A percentile compares a stretch with the other conserved stretches of the same genome.
phyloP scores from a whole-genome alignment of 2,329 filamentous ascomycete species.

The Nemania sp. region DNA sequence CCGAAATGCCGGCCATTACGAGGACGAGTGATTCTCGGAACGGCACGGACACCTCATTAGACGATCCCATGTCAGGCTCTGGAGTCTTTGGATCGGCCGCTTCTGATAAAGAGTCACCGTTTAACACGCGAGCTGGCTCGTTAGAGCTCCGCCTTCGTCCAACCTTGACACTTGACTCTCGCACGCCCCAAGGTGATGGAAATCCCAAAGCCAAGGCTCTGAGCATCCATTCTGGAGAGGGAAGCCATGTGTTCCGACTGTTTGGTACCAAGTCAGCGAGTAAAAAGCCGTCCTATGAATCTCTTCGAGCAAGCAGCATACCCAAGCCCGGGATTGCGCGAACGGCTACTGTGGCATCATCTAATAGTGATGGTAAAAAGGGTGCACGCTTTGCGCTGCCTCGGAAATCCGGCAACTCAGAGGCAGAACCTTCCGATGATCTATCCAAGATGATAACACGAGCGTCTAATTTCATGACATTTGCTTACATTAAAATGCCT shows the following conservation, averaged over 20 bases:
- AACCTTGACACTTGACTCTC: conserved; percentile 67
- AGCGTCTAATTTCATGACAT: conserved; percentile 96
- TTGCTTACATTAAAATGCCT: conserved; percentile 92
- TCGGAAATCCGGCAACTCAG: conserved; percentile 52
- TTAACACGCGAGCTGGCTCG: conserved; percentile 68
- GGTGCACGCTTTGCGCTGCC: conserved; percentile 59
- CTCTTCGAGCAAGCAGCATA: conserved; percentile 49
- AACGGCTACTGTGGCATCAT: conserved; percentile 48
- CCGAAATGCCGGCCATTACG: conserved; percentile 62
- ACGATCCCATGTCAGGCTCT: conserved; percentile 44
- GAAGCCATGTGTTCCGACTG: conserved; percentile 54
- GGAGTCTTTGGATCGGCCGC: conserved; percentile 43
- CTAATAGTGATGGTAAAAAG: conserved; percentile 49
- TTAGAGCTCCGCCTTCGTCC: conserved; percentile 82
- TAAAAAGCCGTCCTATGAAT: conserved; percentile 62
- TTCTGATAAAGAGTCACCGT: conserved; percentile 55
- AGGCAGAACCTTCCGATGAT: conserved; percentile 77
- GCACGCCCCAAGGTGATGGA: conserved; percentile 35
- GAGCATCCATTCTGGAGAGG: conserved; percentile 53
- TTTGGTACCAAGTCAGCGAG: conserved; percentile 52
- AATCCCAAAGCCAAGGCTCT: conserved; percentile 51
- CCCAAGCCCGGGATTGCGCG: conserved; percentile 51
- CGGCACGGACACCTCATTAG: conserved; percentile 52
- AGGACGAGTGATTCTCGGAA: conserved; percentile 50
- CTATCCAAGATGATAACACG: conserved; percentile 95